phyloP scores from a whole-genome alignment of 2,329 filamentous ascomycete species.

The Aspergillus ochraceus region DNA sequence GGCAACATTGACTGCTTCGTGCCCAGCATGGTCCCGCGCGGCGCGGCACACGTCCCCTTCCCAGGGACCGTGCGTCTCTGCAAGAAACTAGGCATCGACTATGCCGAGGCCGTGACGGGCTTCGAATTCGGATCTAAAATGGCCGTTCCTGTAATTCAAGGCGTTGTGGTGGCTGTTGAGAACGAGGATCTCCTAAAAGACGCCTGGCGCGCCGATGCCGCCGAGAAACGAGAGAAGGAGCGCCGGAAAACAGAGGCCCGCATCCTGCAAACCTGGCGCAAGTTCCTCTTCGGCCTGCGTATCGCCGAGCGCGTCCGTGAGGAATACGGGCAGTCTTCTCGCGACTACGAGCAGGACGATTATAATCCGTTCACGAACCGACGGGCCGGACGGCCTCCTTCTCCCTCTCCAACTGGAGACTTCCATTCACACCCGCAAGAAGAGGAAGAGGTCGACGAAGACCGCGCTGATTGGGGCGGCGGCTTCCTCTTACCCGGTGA shows the following conservation, averaged over 20 bases:
- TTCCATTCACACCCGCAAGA: neutral
- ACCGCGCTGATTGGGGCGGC: constrained; percentile 29
- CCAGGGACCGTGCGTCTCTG: constrained; percentile 77
- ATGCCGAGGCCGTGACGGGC: constrained; percentile 89
- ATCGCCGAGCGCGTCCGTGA: constrained; percentile 74
- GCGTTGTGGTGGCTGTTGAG: constrained; percentile 83
- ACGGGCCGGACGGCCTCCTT: neutral
- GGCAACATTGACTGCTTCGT: constrained; percentile 97
- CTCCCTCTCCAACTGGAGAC: neutral
- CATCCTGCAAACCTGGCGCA: constrained; percentile 77
- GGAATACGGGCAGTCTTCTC: constrained; percentile 63
- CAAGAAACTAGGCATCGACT: constrained; percentile 80
- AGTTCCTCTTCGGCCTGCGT: constrained; percentile 79
- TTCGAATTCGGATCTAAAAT: constrained; percentile 96
- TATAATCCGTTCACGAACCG: constrained; percentile 38
- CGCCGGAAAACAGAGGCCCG: constrained; percentile 77
- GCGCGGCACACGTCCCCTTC: constrained; percentile 80
- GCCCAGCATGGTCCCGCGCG: constrained; percentile 84
- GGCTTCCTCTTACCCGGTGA: constrained; percentile 35
- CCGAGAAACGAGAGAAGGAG: constrained; percentile 73
- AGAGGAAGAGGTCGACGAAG: constrained; percentile 17
- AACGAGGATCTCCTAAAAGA: constrained; percentile 72
- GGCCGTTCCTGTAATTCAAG: constrained; percentile 87
- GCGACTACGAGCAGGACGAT: constrained; percentile 29
- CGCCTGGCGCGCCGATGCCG: constrained; percentile 75